Percentiles rank a stretch among this genome's conserved stretches.
phyloP scores from a whole-genome alignment of 1,284 basidiomycete genomes.

The Chiua sp. region DNA sequence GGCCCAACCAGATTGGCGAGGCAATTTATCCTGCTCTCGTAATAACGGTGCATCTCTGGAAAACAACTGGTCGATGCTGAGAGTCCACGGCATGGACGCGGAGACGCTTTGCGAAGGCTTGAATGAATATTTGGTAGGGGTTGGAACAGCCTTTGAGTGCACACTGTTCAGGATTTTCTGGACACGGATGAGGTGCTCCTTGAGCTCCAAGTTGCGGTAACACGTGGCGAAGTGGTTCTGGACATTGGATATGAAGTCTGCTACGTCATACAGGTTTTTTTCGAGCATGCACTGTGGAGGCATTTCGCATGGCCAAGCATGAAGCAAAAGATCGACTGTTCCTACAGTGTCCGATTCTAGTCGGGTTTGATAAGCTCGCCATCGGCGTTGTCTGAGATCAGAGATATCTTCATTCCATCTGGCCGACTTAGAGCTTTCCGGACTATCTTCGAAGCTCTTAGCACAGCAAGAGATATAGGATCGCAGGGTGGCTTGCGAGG shows the following conservation, averaged over 20 bases:
- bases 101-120: not conserved
- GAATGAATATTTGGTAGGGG: conserved; percentile 18
- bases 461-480: conserved; percentile 9
- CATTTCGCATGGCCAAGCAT: conserved; percentile 24
- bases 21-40: not conserved
- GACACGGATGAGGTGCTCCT: conserved; percentile 19
- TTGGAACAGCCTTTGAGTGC: not conserved
- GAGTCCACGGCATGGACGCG: not conserved
- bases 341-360: not conserved
- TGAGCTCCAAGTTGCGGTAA: conserved; percentile 19
- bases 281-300: conserved; percentile 9
- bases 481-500: not conserved
- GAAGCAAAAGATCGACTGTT: not conserved
- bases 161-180: conserved; percentile 12
- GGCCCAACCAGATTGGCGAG: not conserved
- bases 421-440: conserved; percentile 6
- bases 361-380: conserved; percentile 12
- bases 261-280: conserved; percentile 8
- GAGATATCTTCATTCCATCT: conserved; percentile 1
- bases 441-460: conserved; percentile 13
- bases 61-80: conserved; percentile 15
- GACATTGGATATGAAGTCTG: not conserved
- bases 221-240: conserved; percentile 14
- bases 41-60: conserved; percentile 4
- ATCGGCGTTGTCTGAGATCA: not conserved